Percentiles rank a stretch among this genome's conserved stretches.
Evolutionary conservation across 2,329 filamentous ascomycete species (phyloP).

Genomic region (Fusarium beomiforme): DNA sequence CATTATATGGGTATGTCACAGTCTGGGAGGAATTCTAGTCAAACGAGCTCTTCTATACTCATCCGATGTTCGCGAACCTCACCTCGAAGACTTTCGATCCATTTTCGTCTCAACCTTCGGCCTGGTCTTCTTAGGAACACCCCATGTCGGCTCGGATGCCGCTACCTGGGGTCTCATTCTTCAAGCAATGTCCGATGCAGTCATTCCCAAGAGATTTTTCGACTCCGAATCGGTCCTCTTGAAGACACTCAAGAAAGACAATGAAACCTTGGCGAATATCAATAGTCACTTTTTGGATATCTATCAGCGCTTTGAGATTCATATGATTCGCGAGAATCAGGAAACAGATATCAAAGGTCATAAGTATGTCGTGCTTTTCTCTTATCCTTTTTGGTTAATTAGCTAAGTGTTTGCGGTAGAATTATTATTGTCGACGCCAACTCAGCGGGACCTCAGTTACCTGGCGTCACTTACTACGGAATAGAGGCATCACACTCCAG

Average conservation of each 20-base stretch:
- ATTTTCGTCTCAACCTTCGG: constrained; percentile 80
- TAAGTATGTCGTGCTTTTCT: constrained; percentile 50
- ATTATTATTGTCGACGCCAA: constrained; percentile 74
- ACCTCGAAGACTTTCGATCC: constrained; percentile 72
- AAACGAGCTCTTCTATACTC: constrained; percentile 77
- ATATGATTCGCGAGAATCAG: constrained; percentile 80
- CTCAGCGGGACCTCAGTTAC: constrained; percentile 75
- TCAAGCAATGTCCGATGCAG: constrained; percentile 72
- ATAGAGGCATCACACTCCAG: constrained; percentile 77
- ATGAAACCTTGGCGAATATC: constrained; percentile 78
- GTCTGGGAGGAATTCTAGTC: constrained; percentile 76
- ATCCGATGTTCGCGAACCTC: constrained; percentile 66
- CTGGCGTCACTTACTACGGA: constrained; percentile 77
- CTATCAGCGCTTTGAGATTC: constrained; percentile 75
- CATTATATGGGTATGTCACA: constrained; percentile 81
- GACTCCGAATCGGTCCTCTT: constrained; percentile 75
- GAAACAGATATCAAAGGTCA: constrained; percentile 75
- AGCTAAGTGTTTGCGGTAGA: constrained; percentile 40
- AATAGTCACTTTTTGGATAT: constrained; percentile 78
- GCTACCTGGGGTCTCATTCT: constrained; percentile 75
- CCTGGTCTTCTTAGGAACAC: constrained; percentile 80
- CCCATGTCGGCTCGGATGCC: constrained; percentile 75
- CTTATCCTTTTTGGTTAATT: background rate
- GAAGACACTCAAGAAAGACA: constrained; percentile 76
- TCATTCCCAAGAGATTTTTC: constrained; percentile 73